Evolutionary conservation across 2,329 filamentous ascomycete species (phyloP).

Genomic region (Ceratocystis destructans): DNA sequence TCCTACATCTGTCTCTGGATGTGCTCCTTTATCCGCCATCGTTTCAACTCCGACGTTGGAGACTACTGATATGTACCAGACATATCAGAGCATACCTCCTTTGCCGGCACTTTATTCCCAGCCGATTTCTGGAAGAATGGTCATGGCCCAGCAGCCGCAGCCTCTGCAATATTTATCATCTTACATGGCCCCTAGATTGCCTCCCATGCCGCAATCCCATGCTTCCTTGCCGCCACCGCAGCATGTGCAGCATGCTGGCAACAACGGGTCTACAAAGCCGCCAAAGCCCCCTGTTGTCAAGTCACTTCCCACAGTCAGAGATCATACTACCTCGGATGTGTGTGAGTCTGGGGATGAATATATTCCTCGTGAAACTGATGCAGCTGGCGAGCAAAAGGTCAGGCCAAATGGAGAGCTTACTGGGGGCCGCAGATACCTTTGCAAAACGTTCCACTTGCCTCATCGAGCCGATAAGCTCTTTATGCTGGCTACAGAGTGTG

Average conservation of each 20-base stretch:
- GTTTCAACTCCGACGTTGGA: slow-evolving; percentile 13
- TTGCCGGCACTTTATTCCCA: background rate
- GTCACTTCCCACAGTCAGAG: slow-evolving; percentile 84
- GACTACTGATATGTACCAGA: slow-evolving; percentile 9
- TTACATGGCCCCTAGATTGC: slow-evolving; percentile 19
- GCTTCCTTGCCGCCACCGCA: background rate
- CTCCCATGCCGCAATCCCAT: slow-evolving; percentile 27
- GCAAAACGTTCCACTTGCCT: slow-evolving; percentile 84
- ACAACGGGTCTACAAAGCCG: slow-evolving; percentile 59
- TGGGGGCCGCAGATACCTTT: slow-evolving; percentile 77
- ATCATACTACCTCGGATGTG: slow-evolving; percentile 94
- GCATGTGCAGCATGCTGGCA: background rate
- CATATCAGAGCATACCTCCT: background rate
- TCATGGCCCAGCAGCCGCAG: slow-evolving; percentile 37
- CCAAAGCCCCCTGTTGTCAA: slow-evolving; percentile 54
- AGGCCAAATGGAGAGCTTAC: slow-evolving; percentile 66
- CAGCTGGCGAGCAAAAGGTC: slow-evolving; percentile 89
- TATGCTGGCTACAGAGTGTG: slow-evolving; percentile 97
- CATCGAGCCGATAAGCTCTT: slow-evolving; percentile 87
- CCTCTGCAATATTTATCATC: slow-evolving; percentile 31
- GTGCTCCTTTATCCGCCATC: background rate
- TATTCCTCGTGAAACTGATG: slow-evolving; percentile 81
- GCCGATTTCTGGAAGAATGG: slow-evolving; percentile 37
- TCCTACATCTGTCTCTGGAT: background rate
- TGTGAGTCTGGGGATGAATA: slow-evolving; percentile 86